phyloP scores from a whole-genome alignment of 495 filamentous ascomycete species.

The Darksidea phi region DNA sequence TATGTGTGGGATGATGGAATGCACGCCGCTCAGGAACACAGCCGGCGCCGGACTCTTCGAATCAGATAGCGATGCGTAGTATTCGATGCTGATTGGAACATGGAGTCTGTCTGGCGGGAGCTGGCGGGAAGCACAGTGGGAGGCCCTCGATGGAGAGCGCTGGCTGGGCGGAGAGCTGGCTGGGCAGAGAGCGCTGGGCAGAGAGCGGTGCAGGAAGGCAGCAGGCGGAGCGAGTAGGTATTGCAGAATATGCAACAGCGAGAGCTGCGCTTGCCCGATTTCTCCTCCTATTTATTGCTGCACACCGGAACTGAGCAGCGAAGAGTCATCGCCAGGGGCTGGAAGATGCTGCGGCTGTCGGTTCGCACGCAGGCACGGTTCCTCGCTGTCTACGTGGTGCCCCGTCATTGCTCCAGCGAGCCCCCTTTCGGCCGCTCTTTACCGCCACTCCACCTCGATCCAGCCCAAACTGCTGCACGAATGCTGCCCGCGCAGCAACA shows the following conservation, averaged over 20 bases:
- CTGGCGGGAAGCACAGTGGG: constrained; percentile 1
- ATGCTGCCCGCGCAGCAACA: constrained; percentile 15
- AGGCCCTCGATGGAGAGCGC: no score
- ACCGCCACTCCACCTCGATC: constrained; percentile 14
- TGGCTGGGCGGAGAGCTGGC: no score
- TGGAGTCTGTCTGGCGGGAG: constrained; percentile 14
- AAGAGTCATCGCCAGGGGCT: constrained; percentile 19
- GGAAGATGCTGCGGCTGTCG: constrained; percentile 2
- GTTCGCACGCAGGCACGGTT: background rate
- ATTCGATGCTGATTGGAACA: constrained; percentile 25
- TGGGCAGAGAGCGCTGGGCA: no score
- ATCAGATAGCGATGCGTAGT: constrained; percentile 29
- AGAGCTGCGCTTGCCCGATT: constrained; percentile 10
- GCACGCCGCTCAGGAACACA: constrained; percentile 4
- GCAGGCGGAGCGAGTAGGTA: background rate
- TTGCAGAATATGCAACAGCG: constrained; percentile 2
- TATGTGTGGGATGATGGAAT: constrained; percentile 25
- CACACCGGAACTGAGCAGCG: background rate
- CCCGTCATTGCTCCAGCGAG: background rate
- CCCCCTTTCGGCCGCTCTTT: constrained; percentile 4
- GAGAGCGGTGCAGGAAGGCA: constrained; percentile 8
- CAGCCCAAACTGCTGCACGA: constrained; percentile 20
- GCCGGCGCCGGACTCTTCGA: constrained; percentile 30
- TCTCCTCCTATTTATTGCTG: constrained; percentile 21
- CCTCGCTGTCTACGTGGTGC: constrained; percentile 16